Evolutionary conservation across 176 grass and related monocot genomes (phyloP).

Genomic region (Triticum turgidum): DNA sequence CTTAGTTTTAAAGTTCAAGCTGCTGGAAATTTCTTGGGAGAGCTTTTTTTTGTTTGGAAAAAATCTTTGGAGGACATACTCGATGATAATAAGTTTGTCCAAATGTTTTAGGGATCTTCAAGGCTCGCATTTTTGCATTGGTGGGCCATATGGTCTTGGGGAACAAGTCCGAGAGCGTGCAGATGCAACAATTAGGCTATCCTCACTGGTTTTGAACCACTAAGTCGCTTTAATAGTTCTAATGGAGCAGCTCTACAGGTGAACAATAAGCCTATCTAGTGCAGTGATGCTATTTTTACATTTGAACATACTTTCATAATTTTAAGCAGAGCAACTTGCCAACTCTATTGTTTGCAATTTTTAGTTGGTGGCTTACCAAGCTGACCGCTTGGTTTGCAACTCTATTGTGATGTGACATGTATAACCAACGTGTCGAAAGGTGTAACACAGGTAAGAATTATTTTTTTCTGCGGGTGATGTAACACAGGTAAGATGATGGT

Average conservation of each 20-base stretch:
- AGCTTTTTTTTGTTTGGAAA: neutral
- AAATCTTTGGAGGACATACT: neutral
- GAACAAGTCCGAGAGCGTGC: slow-evolving; percentile 53
- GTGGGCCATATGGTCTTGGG: slow-evolving; percentile 85
- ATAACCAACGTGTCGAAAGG: too few relatives aligned
- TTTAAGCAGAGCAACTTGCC: neutral
- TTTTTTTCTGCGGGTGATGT: too few relatives aligned
- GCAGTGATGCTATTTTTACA: neutral
- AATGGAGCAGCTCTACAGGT: slow-evolving; percentile 95
- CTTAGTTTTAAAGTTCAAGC: neutral
- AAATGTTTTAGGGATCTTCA: slow-evolving; percentile 57
- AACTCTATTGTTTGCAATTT: neutral
- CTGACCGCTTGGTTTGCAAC: too few relatives aligned
- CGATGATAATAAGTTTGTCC: neutral
- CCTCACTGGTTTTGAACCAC: slow-evolving; percentile 90
- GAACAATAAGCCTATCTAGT: slow-evolving; percentile 1
- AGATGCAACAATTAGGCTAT: slow-evolving; percentile 67
- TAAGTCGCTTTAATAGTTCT: slow-evolving; percentile 86
- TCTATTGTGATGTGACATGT: neutral
- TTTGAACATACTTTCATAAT: neutral
- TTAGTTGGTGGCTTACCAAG: too few relatives aligned
- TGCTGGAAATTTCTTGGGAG: neutral
- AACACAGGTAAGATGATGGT: neutral
- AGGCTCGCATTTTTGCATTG: slow-evolving; percentile 80
- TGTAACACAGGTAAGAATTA: too few relatives aligned